A percentile compares a stretch with the other conserved stretches of the same genome.
Conservation (phyloP, 768 basidiomycete genomes). For the Inosperma sp. region DNA sequence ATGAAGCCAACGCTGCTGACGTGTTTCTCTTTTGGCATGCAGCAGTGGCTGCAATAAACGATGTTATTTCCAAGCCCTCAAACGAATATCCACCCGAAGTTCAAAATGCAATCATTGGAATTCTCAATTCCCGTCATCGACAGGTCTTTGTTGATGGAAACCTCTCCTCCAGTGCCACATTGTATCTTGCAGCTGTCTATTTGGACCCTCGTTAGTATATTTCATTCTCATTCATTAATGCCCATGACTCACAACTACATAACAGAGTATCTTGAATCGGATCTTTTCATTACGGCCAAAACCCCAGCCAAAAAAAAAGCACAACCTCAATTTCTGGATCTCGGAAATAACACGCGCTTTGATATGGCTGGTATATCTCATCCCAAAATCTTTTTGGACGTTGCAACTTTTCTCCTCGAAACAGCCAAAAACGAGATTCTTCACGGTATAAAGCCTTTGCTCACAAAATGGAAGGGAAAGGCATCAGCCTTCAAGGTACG, state of each 20-base stretch:
- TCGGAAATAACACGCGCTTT: neutral
- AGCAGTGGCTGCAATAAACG: slow-evolving; percentile 16
- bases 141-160: slow-evolving; percentile 21
- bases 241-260: neutral
- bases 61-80: slow-evolving; percentile 6
- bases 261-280: slow-evolving; percentile 10
- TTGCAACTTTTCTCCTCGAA: slow-evolving; percentile 11
- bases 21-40: slow-evolving; percentile 31
- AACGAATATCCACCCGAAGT: slow-evolving; percentile 14
- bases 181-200: slow-evolving; percentile 23
- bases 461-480: slow-evolving; percentile 17
- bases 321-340: neutral
- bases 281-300: too few relatives aligned
- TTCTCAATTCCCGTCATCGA: slow-evolving; percentile 21
- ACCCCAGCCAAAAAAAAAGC: neutral
- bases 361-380: slow-evolving; percentile 13
- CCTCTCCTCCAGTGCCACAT: slow-evolving; percentile 12
- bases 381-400: slow-evolving; percentile 11
- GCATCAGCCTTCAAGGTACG: slow-evolving; percentile 14
- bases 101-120: slow-evolving; percentile 15
- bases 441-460: slow-evolving; percentile 8
- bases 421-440: slow-evolving; percentile 13
- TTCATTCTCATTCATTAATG: neutral
- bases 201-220: slow-evolving; percentile 17
- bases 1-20: slow-evolving; percentile 26